These are phyloP conservation scores for Pyrenopolyporus hunteri DNA, from an alignment of 495 filamentous ascomycete genomes.

Conservation along the genomic window DNA sequence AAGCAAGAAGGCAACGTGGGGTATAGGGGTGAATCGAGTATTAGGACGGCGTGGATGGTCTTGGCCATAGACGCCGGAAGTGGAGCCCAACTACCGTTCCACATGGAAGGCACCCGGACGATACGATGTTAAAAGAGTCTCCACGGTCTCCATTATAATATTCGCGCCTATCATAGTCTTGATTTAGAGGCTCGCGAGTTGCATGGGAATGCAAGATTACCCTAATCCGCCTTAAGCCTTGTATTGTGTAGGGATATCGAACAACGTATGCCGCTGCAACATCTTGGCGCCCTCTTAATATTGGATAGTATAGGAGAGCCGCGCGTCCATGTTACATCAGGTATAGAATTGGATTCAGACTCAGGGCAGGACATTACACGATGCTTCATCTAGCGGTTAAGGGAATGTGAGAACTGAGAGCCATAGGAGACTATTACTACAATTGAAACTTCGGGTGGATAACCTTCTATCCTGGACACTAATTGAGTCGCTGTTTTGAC, in stretches of 20 bases:
- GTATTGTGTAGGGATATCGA: conserved; percentile 15
- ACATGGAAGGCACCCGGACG: neutral
- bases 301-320: conserved; percentile 27
- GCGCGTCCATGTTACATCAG: conserved; percentile 37
- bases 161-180: conserved; percentile 19
- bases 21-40: neutral
- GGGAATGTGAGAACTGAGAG: neutral
- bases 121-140: conserved; percentile 3
- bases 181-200: conserved; percentile 2
- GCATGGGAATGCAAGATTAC: conserved; percentile 9
- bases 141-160: conserved; percentile 2
- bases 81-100: conserved; percentile 28
- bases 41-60: conserved; percentile 16
- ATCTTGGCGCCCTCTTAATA: conserved; percentile 30
- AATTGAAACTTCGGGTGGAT: neutral
- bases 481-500: too few species aligned
- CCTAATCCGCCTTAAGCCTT: conserved; percentile 11
- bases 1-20: conserved; percentile 11
- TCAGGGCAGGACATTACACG: conserved; percentile 2
- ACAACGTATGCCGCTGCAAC: conserved; percentile 23
- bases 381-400: conserved; percentile 3
- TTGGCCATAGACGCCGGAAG: conserved; percentile 14
- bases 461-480: neutral
- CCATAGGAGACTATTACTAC: neutral
- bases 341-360: conserved; percentile 10